Evolutionary conservation across 257 asterid genomes (phyloP), one percentile per base, ranked within the genome.

Genomic region (Solanum tarijense): DNA sequence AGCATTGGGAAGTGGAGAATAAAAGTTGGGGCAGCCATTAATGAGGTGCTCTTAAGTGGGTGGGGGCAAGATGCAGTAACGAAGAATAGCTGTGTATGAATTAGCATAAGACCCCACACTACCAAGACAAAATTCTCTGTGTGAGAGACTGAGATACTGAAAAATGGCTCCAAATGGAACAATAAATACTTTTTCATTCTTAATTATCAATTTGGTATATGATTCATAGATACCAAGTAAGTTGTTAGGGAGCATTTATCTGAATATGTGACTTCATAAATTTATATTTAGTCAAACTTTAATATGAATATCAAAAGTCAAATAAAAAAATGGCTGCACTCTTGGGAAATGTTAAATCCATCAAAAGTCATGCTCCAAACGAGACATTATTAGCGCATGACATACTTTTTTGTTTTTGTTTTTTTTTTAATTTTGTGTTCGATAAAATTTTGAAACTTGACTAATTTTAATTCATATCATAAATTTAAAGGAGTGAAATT

Each of bases 121-220:
- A 36, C 27, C 8, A 72, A 72, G 46, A 73, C 46, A 73, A 73
- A 34, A 73, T 9, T 20, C 13, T 34, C 4, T 39, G 1, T 18
- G 48, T 21, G 31, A 35, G 82, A 34, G 11, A 20, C 18, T 9
- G 9, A 76, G 58, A 76, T 76, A 38, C 7, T 76, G 58, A 76
- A 76, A 76, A 38, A 6, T 21, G 12, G 31, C 31, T 4, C 3
- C 1, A 0, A 1, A 48, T 0, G 2, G 2, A 55, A 0, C 0
- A 0, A 0, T 20, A 55, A 55, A 18, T 55, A 55, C 0, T 55
- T 0, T 0, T 55, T 55, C 4, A 55, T 55, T 7, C 0, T 18
- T 55, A 18, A 7, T 48, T 14, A 48, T 0, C 0, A 1, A 1
- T 48, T 14, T 48, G 0, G 1, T 48, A 48, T 48, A 16, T 0